These are phyloP conservation scores for Penicillium frequentans DNA, from an alignment of 2,329 filamentous ascomycete genomes.

Conservation along the genomic window DNA sequence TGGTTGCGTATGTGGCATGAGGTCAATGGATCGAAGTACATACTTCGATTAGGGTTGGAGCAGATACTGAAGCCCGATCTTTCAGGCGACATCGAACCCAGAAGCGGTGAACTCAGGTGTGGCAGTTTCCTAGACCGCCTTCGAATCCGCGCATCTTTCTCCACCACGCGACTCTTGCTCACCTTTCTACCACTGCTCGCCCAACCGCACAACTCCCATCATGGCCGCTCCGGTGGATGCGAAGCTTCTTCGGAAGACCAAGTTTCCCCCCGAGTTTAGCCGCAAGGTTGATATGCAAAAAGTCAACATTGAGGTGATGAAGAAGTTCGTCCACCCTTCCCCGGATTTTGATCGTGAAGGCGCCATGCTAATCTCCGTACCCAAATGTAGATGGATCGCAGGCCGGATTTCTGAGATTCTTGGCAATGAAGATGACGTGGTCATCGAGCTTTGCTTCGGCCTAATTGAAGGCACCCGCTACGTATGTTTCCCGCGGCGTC, in stretches of 20 bases:
- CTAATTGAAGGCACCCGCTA: constrained; percentile 71
- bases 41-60: no score
- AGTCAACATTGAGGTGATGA: constrained; percentile 96
- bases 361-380: constrained; percentile 13
- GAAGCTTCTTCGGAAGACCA: constrained; percentile 85
- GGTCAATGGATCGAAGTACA: no score
- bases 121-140: neutral
- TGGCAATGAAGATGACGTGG: constrained; percentile 91
- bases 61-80: no score
- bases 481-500: constrained; percentile 54
- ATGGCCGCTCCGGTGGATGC: constrained; percentile 87
- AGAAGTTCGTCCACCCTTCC: constrained; percentile 66
- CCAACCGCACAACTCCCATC: constrained; percentile 42
- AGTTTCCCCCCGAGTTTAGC: constrained; percentile 90
- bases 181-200: neutral
- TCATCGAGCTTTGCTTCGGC: constrained; percentile 78
- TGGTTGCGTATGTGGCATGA: no score
- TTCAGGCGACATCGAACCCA: no score
- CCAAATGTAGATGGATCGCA: constrained; percentile 77
- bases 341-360: constrained; percentile 7
- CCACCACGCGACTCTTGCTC: neutral
- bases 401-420: constrained; percentile 83
- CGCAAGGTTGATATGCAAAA: constrained; percentile 97
- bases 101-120: no score
- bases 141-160: neutral